Evolutionary conservation across 106 monocot genomes (phyloP), one percentile per base, ranked within the genome.

Genomic region (Acorus calamus): DNA sequence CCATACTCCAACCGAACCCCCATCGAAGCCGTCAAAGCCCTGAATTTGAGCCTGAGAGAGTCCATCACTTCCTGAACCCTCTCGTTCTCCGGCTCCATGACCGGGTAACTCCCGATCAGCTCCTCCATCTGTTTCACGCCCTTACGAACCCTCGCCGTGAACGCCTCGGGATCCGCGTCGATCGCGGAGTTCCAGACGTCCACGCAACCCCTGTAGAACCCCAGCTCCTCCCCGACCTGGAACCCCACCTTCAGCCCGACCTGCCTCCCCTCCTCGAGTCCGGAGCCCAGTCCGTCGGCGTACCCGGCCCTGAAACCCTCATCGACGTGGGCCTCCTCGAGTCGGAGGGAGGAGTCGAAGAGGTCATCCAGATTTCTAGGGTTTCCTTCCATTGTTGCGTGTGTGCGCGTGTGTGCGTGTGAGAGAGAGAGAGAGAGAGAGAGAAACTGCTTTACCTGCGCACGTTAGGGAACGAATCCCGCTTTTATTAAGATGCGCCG

Each of bases 181-280:
- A 84, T 79, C 3, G 65, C 61, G 7, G 82, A 75, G 3, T 66
- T 76, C 87, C 87, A 87, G 11, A 92, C 52, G 52, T 81, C 72
- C 45, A 80, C 65, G 56, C 81, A 87, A 7, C 92, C 92, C 41
- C 65, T 69, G 59, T 87, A 92, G 67, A 87, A 92, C 7, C 84
- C 87, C 44, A 87, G 62, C 62, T 84, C 92, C 53, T 92, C 87
- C 1, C 92, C 87, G 12, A 77, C 73, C 53, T 78, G 71, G 44
- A 92, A 87, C 0, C 84, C 87, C 10, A 69, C 66, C 55, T 78
- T 84, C 49, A 84, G 69, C 8, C 92, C 92, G 9, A 87, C 82
- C 48, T 82, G 69, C 48, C 70, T 69, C 7, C 81, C 92, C 42
- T 92, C 92, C 63, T 84, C 87, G 48, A 75, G 78, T 14, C 84